phyloP scores from a whole-genome alignment of 192 early-diverging fungal species.

The Neocallimastix lanati region DNA sequence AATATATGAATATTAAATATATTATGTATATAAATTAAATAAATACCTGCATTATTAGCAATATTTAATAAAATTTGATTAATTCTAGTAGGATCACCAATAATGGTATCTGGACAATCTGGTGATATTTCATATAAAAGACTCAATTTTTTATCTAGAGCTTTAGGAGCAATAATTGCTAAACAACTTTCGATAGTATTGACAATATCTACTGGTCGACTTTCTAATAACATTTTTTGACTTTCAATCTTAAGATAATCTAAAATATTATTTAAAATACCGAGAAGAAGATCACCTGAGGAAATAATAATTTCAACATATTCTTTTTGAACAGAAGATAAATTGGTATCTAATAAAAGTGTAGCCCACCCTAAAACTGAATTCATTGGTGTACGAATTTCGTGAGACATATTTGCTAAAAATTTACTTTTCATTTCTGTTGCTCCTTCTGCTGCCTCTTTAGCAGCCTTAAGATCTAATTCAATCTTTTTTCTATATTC shows the following conservation, averaged over 20 bases:
- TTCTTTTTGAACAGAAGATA: constrained; percentile 5
- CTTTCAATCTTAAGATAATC: constrained; percentile 22
- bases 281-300: constrained; percentile 48
- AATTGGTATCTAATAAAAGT: constrained; percentile 6
- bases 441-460: constrained; percentile 1
- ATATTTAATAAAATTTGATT: not conserved
- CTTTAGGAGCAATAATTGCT: not conserved
- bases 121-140: not conserved
- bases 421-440: constrained; percentile 15
- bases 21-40: too few relatives aligned
- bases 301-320: constrained; percentile 5
- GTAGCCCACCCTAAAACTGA: constrained; percentile 7
- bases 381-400: constrained; percentile 36
- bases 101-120: not conserved
- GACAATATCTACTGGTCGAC: not conserved
- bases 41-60: not conserved
- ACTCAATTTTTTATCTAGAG: not conserved
- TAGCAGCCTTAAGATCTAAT: not conserved
- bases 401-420: constrained; percentile 64
- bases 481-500: not conserved
- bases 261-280: constrained; percentile 67
- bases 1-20: too few relatives aligned
- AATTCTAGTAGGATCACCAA: not conserved
- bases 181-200: not conserved
- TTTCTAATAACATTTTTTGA: constrained; percentile 7